Evolutionary conservation across 345 rosid species (phyloP).

Genomic region (Acer yangbiense): DNA sequence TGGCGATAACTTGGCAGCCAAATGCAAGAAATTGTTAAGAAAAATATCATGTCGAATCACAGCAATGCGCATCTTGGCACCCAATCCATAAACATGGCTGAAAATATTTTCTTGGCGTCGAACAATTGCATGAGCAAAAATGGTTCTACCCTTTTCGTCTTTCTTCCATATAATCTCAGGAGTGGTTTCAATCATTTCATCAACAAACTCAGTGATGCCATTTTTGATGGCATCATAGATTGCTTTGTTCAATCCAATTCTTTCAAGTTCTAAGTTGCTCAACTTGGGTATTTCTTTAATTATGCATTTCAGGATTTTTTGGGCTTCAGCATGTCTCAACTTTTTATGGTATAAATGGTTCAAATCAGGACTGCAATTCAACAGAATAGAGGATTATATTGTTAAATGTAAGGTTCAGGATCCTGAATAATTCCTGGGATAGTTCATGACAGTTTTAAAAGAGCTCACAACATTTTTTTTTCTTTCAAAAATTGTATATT

Average conservation of each 20-base stretch:
- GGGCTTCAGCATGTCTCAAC: conserved; percentile 12
- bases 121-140: conserved; percentile 26
- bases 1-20: conserved; percentile 28
- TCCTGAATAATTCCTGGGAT: no score
- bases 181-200: conserved; percentile 6
- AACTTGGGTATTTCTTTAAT: conserved; percentile 9
- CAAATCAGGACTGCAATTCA: conserved; percentile 2
- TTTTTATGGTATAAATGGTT: conserved; percentile 5
- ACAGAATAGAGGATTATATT: neutral
- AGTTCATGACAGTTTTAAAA: no score
- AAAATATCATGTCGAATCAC: neutral
- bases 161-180: conserved; percentile 26
- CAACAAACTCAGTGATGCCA: conserved; percentile 22
- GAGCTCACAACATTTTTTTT: no score
- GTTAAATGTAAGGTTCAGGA: neutral
- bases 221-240: conserved; percentile 21
- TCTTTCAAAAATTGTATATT: no score
- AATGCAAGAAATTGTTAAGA: conserved; percentile 22
- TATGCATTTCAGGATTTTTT: neutral
- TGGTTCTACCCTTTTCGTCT: conserved; percentile 17
- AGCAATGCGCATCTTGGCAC: neutral
- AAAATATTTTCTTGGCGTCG: conserved; percentile 22
- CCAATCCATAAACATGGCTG: conserved; percentile 14
- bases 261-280: neutral
- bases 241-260: conserved; percentile 18